Percentiles rank a stretch among this genome's conserved stretches.
Conservation (phyloP, 331 rosid genomes). For the Malus hybrid region DNA sequence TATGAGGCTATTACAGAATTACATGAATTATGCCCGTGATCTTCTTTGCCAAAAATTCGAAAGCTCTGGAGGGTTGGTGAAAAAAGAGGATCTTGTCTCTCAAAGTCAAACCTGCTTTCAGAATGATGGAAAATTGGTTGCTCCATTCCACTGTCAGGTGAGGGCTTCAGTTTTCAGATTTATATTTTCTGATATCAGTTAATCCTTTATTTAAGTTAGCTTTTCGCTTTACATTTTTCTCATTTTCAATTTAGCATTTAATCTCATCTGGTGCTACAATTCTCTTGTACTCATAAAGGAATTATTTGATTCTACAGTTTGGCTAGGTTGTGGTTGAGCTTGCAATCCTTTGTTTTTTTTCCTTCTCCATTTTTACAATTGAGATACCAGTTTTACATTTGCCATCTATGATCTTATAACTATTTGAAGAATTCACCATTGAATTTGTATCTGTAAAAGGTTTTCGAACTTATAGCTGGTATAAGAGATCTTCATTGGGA, state of each 20-base stretch:
- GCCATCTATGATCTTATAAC: background rate
- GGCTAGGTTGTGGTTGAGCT: background rate
- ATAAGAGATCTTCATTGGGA: background rate
- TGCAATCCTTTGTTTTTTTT: background rate
- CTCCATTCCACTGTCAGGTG: constrained; percentile 46
- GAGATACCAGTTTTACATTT: background rate
- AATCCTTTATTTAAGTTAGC: background rate
- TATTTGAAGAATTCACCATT: background rate
- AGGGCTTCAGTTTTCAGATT: constrained; percentile 13
- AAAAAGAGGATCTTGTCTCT: constrained; percentile 25
- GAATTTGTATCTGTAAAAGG: background rate
- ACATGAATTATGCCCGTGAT: constrained; percentile 38
- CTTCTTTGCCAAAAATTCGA: constrained; percentile 33
- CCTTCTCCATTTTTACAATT: background rate
- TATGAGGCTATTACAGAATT: constrained; percentile 33
- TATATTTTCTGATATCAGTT: background rate
- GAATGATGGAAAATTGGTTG: constrained; percentile 23
- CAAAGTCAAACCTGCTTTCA: constrained; percentile 28
- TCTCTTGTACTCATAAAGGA: background rate
- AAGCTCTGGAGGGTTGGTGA: constrained; percentile 20
- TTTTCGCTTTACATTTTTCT: background rate
- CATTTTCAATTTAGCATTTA: background rate
- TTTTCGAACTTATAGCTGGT: background rate
- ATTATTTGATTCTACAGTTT: background rate
- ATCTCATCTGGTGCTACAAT: background rate